Conservation (phyloP, 345 rosid genomes). For the Bruguiera sexangula region DNA sequence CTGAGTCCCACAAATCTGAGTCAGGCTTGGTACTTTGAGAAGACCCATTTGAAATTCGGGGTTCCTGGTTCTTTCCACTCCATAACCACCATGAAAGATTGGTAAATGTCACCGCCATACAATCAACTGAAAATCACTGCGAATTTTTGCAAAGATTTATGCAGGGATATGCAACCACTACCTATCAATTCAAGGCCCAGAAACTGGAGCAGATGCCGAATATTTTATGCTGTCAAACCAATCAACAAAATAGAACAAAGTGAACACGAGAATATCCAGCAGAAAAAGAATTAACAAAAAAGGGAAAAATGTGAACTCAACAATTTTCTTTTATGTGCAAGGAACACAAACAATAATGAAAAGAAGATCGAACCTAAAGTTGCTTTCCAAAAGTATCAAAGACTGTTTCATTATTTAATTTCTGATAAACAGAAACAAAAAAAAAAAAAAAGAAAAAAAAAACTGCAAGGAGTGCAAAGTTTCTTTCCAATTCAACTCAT, state of each 20-base stretch:
- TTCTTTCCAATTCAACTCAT: no score
- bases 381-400: no score
- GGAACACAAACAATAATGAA: neutral
- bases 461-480: neutral
- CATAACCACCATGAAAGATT: slow-evolving; percentile 64
- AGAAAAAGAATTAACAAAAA: neutral
- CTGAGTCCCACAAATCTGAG: slow-evolving; percentile 43
- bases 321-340: no score
- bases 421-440: no score
- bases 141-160: no score
- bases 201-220: no score
- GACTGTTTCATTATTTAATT: no score
- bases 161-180: no score
- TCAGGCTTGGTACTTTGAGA: slow-evolving; percentile 39
- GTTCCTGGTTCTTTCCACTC: slow-evolving; percentile 56
- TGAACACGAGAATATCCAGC: neutral
- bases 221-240: neutral
- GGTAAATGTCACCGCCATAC: slow-evolving; percentile 58
- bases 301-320: neutral
- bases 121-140: slow-evolving; percentile 3
- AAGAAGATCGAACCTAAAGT: neutral
- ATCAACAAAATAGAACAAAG: neutral
- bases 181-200: no score
- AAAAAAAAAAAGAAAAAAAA: no score
- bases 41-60: slow-evolving; percentile 40